These are phyloP conservation scores for Lecanoromycetidae sp. DNA, from an alignment of 2,329 filamentous ascomycete genomes.

Conservation along the genomic window DNA sequence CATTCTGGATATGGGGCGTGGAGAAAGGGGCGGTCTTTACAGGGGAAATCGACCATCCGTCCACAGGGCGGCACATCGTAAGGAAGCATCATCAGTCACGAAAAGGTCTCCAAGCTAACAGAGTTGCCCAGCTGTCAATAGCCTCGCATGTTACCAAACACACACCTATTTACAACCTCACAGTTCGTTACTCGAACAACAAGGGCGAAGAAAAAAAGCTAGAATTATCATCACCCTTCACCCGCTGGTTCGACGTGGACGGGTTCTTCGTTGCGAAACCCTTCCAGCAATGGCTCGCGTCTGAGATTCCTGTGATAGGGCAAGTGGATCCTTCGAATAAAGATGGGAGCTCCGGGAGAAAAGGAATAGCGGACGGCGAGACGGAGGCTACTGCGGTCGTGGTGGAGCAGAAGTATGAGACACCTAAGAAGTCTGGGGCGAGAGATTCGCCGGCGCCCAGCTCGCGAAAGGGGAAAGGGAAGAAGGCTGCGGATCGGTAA, in stretches of 20 bases:
- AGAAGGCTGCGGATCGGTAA: too few species aligned
- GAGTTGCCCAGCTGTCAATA: constrained; percentile 51
- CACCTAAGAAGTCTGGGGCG: background rate
- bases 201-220: constrained; percentile 33
- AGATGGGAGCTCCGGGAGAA: background rate
- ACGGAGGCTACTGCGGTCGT: constrained; percentile 2
- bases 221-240: constrained; percentile 45
- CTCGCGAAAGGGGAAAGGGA: constrained; percentile 13
- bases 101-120: background rate
- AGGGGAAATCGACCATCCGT: constrained; percentile 44
- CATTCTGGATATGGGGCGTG: constrained; percentile 71
- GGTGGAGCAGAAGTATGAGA: constrained; percentile 9
- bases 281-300: constrained; percentile 50
- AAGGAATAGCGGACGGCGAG: background rate
- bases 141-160: constrained; percentile 64
- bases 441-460: constrained; percentile 1
- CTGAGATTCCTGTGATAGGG: constrained; percentile 42
- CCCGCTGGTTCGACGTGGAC: constrained; percentile 47
- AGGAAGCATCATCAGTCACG: background rate
- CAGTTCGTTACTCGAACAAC: constrained; percentile 39
- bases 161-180: constrained; percentile 67
- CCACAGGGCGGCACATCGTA: background rate
- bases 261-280: constrained; percentile 49
- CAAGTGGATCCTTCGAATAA: constrained; percentile 15
- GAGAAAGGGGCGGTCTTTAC: constrained; percentile 75